Conservation (phyloP, 164 flowering plant genomes). For the Platanus orientalis region DNA sequence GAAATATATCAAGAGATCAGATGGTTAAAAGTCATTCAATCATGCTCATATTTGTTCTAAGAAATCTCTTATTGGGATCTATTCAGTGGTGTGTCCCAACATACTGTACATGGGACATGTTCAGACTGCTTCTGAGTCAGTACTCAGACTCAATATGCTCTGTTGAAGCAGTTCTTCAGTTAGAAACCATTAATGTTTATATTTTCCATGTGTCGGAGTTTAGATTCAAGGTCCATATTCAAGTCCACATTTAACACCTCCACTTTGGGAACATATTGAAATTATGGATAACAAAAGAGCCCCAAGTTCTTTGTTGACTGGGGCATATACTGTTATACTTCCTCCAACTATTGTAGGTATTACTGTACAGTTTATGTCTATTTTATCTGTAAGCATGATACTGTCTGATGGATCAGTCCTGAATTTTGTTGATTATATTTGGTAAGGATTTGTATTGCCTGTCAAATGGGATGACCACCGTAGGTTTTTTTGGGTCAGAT, state of each 20-base stretch:
- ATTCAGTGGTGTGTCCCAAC: too few relatives aligned
- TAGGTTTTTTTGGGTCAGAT: constrained; percentile 62
- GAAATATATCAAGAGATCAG: too few relatives aligned
- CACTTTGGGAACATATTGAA: constrained; percentile 38
- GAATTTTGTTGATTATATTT: constrained; percentile 7
- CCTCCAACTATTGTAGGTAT: constrained; percentile 68
- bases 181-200: neutral
- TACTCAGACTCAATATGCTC: too few relatives aligned
- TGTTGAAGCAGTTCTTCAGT: neutral
- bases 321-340: constrained; percentile 63
- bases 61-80: too few relatives aligned
- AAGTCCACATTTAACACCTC: constrained; percentile 28
- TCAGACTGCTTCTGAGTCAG: too few relatives aligned
- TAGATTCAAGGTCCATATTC: constrained; percentile 50
- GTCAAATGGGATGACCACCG: constrained; percentile 77
- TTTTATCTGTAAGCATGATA: neutral
- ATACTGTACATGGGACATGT: too few relatives aligned
- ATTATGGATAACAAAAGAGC: constrained; percentile 63
- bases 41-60: too few relatives aligned
- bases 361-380: constrained; percentile 58
- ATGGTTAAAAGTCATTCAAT: too few relatives aligned
- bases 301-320: constrained; percentile 62
- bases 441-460: constrained; percentile 78
- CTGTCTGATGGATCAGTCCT: neutral
- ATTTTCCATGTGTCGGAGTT: constrained; percentile 9